A percentile compares a stretch with the other conserved stretches of the same genome.
Evolutionary conservation across 2,329 filamentous ascomycete species (phyloP).

Genomic region (Myotisia sp.): DNA sequence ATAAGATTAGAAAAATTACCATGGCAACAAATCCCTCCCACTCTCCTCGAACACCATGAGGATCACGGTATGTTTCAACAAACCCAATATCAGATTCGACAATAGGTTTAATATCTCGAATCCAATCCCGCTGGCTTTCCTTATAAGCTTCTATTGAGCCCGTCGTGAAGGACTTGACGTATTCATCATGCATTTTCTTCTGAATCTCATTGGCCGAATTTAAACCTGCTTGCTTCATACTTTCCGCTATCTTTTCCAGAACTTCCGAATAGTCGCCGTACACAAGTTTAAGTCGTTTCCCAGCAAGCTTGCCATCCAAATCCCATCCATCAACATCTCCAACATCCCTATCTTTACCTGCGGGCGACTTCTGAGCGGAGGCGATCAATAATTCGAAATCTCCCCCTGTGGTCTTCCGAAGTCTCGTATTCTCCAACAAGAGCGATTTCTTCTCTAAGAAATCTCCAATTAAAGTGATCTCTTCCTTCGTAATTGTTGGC

Average conservation of each 20-base stretch:
- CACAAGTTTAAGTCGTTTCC: constrained; percentile 54
- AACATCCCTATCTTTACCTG: constrained; percentile 51
- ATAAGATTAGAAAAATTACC: constrained; percentile 17
- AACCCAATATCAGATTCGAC: constrained; percentile 74
- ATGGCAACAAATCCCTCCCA: constrained; percentile 73
- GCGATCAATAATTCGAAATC: constrained; percentile 62
- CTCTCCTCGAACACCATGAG: constrained; percentile 64
- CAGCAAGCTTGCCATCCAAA: constrained; percentile 46
- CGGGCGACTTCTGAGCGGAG: constrained; percentile 48
- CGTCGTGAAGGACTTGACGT: constrained; percentile 58
- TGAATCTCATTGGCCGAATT: constrained; percentile 61
- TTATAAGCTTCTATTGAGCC: constrained; percentile 68
- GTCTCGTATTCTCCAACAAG: constrained; percentile 59
- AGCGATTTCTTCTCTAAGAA: constrained; percentile 60
- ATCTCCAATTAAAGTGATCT: constrained; percentile 58
- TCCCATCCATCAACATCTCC: constrained; percentile 50
- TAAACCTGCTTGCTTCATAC: constrained; percentile 52
- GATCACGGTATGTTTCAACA: constrained; percentile 74
- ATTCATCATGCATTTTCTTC: constrained; percentile 57
- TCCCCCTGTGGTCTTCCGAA: constrained; percentile 51
- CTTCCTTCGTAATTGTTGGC: constrained; percentile 55
- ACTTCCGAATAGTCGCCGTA: constrained; percentile 62
- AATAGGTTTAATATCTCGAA: constrained; percentile 65
- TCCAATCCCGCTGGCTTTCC: constrained; percentile 67
- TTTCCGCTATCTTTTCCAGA: constrained; percentile 53